A percentile compares a stretch with the other conserved stretches of the same genome.
Evolutionary conservation across 192 early-diverging fungal genomes (phyloP).

Genomic region (Coemansia reversa): DNA sequence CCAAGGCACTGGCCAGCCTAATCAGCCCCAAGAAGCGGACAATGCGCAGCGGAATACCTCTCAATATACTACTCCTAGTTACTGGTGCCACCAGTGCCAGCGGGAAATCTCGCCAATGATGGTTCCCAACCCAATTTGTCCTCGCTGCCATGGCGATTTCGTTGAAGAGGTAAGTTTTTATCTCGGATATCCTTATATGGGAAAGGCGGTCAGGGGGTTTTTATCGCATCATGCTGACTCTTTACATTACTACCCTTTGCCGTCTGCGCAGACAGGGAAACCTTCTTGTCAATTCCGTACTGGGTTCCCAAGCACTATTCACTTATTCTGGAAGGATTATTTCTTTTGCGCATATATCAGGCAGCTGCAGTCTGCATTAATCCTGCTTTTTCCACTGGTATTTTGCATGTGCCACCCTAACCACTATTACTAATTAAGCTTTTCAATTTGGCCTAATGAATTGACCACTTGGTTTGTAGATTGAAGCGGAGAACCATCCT

Average conservation of each 20-base stretch:
- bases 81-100: constrained; percentile 68
- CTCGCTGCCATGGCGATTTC: constrained; percentile 71
- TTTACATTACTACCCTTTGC: neutral
- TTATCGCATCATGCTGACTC: neutral
- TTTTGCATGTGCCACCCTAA: neutral
- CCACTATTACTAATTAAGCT: neutral
- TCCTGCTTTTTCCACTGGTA: neutral
- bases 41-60: neutral
- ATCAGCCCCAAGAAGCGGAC: constrained; percentile 3
- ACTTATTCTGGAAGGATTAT: neutral
- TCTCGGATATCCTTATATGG: neutral
- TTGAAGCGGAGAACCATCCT: constrained; percentile 42
- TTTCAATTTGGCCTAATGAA: neutral
- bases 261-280: neutral
- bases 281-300: neutral
- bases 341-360: neutral
- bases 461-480: constrained; percentile 18
- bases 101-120: constrained; percentile 64
- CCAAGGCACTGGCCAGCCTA: constrained; percentile 9
- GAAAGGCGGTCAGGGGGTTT: neutral
- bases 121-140: constrained; percentile 79
- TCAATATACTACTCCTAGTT: constrained; percentile 17
- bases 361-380: neutral
- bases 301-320: neutral
- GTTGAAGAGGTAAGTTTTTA: constrained; percentile 71